Percentiles rank a stretch among this genome's conserved stretches.
phyloP scores from a whole-genome alignment of 2,329 filamentous ascomycete species.

The Arthrobotrys conoides region DNA sequence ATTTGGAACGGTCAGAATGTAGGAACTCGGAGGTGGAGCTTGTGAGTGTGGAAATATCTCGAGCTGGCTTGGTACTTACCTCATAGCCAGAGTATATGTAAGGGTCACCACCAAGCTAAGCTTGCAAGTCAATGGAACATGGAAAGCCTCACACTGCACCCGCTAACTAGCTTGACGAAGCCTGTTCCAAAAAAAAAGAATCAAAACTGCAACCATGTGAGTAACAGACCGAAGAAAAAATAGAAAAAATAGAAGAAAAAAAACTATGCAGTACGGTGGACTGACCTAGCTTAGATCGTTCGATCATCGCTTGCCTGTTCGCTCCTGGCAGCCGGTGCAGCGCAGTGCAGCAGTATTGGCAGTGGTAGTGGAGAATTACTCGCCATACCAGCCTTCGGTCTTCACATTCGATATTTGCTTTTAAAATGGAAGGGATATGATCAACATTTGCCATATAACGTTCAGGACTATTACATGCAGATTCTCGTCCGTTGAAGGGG shows the following conservation, averaged over 20 bases:
- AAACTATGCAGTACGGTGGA: slow-evolving; percentile 5
- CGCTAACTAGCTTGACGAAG: slow-evolving; percentile 7
- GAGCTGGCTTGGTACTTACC: slow-evolving; percentile 7
- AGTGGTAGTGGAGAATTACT: slow-evolving; percentile 10
- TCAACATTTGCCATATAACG: slow-evolving; percentile 18
- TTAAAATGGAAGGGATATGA: not conserved
- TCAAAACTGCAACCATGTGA: slow-evolving; percentile 11
- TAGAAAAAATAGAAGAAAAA: not conserved
- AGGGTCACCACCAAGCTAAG: slow-evolving; percentile 13
- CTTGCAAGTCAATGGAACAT: slow-evolving; percentile 12
- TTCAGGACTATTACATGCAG: slow-evolving; percentile 19
- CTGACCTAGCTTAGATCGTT: slow-evolving; percentile 14
- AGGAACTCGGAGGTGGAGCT: slow-evolving; percentile 6
- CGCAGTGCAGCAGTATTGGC: not conserved
- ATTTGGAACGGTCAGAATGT: slow-evolving; percentile 1
- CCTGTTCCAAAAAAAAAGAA: not conserved
- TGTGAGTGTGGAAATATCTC: slow-evolving; percentile 4
- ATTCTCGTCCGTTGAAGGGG: slow-evolving; percentile 20
- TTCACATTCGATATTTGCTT: slow-evolving; percentile 25
- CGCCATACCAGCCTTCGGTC: slow-evolving; percentile 7
- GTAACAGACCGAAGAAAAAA: not conserved
- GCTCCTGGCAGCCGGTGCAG: not conserved
- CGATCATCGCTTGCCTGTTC: slow-evolving; percentile 7
- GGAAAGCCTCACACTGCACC: slow-evolving; percentile 1
- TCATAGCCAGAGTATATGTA: slow-evolving; percentile 11